A percentile compares a stretch with the other conserved stretches of the same genome.
Evolutionary conservation across 2,329 filamentous ascomycete genomes (phyloP).

Genomic region (Dactylella cylindrospora): DNA sequence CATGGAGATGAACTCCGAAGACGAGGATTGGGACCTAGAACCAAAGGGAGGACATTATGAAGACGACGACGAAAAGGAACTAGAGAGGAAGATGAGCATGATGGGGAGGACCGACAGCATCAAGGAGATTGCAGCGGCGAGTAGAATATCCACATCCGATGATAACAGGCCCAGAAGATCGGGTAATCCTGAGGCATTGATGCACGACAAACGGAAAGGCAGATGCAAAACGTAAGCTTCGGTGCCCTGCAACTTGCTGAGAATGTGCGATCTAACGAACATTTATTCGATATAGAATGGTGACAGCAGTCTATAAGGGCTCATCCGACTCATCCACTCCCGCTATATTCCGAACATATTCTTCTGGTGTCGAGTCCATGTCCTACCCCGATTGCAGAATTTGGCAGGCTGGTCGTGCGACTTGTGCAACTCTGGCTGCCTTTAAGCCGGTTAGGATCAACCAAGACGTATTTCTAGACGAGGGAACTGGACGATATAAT

Average conservation of each 20-base stretch:
- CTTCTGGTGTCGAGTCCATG: constrained; percentile 87
- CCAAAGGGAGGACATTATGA: constrained; percentile 38
- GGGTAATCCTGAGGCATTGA: constrained; percentile 29
- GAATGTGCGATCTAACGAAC: not conserved
- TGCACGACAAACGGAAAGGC: constrained; percentile 43
- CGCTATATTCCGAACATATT: constrained; percentile 83
- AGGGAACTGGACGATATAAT: constrained; percentile 87
- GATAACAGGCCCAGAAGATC: constrained; percentile 6
- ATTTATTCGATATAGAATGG: constrained; percentile 49
- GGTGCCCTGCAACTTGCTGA: not conserved
- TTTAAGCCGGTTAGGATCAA: constrained; percentile 95
- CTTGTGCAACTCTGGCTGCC: constrained; percentile 81
- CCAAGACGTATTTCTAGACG: constrained; percentile 89
- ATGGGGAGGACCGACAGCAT: constrained; percentile 43
- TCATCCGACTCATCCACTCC: constrained; percentile 68
- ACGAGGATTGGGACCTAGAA: constrained; percentile 42
- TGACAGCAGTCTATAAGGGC: constrained; percentile 87
- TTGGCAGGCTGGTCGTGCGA: constrained; percentile 94
- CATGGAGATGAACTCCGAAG: constrained; percentile 37
- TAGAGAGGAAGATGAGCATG: constrained; percentile 35
- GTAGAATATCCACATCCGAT: constrained; percentile 12
- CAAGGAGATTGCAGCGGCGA: constrained; percentile 38
- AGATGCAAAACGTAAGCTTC: constrained; percentile 44
- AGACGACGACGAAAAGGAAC: constrained; percentile 30
- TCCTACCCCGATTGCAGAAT: constrained; percentile 93